Evolutionary conservation across 164 flowering plant species (phyloP).

Genomic region (Vitis amurensis): DNA sequence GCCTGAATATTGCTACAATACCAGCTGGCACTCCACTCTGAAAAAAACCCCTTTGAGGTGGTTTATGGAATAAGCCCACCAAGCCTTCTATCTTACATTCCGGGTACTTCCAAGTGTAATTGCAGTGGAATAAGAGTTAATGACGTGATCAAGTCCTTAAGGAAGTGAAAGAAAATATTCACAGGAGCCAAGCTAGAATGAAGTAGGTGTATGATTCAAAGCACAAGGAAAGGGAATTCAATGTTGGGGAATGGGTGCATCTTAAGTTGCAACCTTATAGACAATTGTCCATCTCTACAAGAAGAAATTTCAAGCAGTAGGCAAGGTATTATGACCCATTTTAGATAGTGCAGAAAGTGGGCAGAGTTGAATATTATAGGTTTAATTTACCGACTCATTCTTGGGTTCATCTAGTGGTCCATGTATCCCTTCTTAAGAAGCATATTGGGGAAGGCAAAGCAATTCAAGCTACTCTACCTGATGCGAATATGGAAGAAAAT

Average conservation of each 20-base stretch:
- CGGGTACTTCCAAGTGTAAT: neutral
- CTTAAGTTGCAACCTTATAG: slow-evolving; percentile 6
- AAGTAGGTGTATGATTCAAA: neutral
- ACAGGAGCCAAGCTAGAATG: neutral
- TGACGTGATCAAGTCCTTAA: neutral
- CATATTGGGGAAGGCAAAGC: neutral
- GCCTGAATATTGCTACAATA: neutral
- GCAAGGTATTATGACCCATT: slow-evolving; percentile 11
- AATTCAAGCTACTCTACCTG: neutral
- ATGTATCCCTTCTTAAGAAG: slow-evolving; percentile 2
- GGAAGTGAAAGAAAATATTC: neutral
- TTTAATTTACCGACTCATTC: neutral
- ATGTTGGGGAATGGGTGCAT: slow-evolving; percentile 1
- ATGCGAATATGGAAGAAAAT: neutral
- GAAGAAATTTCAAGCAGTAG: slow-evolving; percentile 1
- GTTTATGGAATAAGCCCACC: neutral
- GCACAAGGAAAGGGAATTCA: neutral
- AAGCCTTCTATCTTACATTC: neutral
- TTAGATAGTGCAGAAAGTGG: neutral
- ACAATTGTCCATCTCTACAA: neutral
- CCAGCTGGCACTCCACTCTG: neutral
- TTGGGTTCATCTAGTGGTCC: neutral
- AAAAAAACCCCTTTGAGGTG: neutral
- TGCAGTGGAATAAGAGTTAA: neutral
- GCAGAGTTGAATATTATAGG: slow-evolving; percentile 9